phyloP scores from a whole-genome alignment of 164 flowering plant genomes.

The Akebia trifoliata region DNA sequence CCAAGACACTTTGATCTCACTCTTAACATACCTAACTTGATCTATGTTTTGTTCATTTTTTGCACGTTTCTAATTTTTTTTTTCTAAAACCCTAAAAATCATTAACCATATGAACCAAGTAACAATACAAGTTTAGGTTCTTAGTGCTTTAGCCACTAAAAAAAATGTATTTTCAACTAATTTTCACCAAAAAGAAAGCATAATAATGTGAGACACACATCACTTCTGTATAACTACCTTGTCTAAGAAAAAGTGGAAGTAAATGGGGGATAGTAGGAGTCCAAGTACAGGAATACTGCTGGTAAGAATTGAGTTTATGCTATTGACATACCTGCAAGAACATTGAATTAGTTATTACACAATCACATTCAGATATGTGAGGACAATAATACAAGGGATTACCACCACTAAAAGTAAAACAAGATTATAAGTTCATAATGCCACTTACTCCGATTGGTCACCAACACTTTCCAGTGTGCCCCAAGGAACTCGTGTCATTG shows the following conservation, averaged over 20 bases:
- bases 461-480: constrained; percentile 98
- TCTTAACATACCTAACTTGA: no score
- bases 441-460: constrained; percentile 96
- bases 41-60: no score
- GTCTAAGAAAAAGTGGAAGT: constrained; percentile 96
- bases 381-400: not conserved
- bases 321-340: constrained; percentile 81
- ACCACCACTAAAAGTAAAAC: not conserved
- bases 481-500: constrained; percentile 98
- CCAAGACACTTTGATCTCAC: no score
- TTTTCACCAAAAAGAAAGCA: not conserved
- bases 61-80: no score
- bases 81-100: no score
- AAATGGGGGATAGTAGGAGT: constrained; percentile 71
- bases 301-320: constrained; percentile 73
- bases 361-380: not conserved
- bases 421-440: not conserved
- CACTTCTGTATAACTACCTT: constrained; percentile 48
- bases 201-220: not conserved
- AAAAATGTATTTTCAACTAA: not conserved
- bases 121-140: not conserved
- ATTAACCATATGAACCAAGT: no score
- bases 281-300: constrained; percentile 90
- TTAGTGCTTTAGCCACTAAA: not conserved
- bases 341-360: not conserved